phyloP scores from a whole-genome alignment of 2,329 filamentous ascomycete species.

The Colletotrichum spinosum region DNA sequence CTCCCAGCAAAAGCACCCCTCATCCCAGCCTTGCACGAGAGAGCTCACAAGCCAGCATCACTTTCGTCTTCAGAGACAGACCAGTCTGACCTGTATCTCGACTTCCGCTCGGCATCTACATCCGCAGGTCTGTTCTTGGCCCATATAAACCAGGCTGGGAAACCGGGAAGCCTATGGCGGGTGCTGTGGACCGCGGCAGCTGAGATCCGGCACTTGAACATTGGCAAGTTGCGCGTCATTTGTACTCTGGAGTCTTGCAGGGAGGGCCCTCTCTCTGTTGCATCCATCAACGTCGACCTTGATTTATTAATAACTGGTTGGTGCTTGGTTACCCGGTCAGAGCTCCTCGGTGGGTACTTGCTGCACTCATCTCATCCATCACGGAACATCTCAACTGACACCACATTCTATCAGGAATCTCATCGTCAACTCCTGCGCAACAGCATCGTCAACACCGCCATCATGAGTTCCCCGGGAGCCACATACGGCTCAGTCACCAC shows the following conservation, averaged over 20 bases:
- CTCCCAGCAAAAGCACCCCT: too few species aligned
- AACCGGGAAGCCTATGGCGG: conserved; percentile 19
- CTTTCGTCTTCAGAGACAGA: too few species aligned
- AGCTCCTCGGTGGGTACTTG: conserved; percentile 8
- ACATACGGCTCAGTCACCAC: conserved; percentile 28
- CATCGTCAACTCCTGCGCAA: neutral
- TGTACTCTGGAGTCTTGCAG: neutral
- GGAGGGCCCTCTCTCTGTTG: too few species aligned
- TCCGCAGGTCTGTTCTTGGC: conserved; percentile 18
- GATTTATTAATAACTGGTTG: conserved; percentile 13
- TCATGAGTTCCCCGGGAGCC: conserved; percentile 14
- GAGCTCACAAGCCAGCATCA: too few species aligned
- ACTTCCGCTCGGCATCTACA: conserved; percentile 28
- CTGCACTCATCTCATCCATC: neutral
- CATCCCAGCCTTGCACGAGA: too few species aligned
- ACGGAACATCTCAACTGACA: neutral
- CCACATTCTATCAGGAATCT: neutral
- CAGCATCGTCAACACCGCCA: too few species aligned
- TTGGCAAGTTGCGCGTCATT: conserved; percentile 23
- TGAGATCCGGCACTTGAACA: conserved; percentile 12
- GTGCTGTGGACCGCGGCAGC: conserved; percentile 19
- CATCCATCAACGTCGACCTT: conserved; percentile 4
- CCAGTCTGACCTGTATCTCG: conserved; percentile 1
- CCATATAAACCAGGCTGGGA: conserved; percentile 36
- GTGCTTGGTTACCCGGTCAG: conserved; percentile 15